Evolutionary conservation across 352 stramenopile species (phyloP).

Genomic region (Phytophthora pluvialis): DNA sequence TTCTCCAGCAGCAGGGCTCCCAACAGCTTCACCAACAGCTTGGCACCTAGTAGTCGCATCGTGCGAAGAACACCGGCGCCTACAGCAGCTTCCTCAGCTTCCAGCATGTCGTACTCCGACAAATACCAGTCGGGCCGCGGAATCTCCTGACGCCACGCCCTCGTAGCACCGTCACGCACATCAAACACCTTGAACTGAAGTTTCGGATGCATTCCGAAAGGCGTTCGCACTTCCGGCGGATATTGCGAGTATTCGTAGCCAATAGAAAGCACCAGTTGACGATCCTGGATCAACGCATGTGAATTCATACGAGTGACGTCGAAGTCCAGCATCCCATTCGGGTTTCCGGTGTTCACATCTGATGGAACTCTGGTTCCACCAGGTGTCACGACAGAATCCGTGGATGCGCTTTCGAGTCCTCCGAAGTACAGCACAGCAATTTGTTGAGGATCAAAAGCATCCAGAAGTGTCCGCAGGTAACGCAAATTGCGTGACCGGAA

Average conservation of each 20-base stretch:
- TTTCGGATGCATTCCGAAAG: constrained; percentile 38
- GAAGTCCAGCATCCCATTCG: constrained; percentile 70
- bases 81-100: constrained; percentile 47
- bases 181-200: constrained; percentile 75
- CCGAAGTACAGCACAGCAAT: constrained; percentile 75
- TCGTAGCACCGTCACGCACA: constrained; percentile 60
- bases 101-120: constrained; percentile 60
- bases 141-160: constrained; percentile 67
- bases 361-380: constrained; percentile 29
- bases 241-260: constrained; percentile 54
- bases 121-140: constrained; percentile 81
- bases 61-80: constrained; percentile 57
- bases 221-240: constrained; percentile 27
- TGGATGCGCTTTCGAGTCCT: constrained; percentile 31
- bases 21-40: constrained; percentile 75
- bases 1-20: constrained; percentile 76
- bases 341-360: constrained; percentile 30
- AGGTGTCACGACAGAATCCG: constrained; percentile 31
- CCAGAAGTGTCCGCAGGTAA: constrained; percentile 68
- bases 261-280: constrained; percentile 69
- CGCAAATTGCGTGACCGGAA: constrained; percentile 77
- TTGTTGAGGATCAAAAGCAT: constrained; percentile 82
- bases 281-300: constrained; percentile 77
- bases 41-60: constrained; percentile 69
- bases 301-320: constrained; percentile 82